Base-by-base conservation (phyloP, 768 basidiomycete species). In the Suillus hirtellus region DNA sequence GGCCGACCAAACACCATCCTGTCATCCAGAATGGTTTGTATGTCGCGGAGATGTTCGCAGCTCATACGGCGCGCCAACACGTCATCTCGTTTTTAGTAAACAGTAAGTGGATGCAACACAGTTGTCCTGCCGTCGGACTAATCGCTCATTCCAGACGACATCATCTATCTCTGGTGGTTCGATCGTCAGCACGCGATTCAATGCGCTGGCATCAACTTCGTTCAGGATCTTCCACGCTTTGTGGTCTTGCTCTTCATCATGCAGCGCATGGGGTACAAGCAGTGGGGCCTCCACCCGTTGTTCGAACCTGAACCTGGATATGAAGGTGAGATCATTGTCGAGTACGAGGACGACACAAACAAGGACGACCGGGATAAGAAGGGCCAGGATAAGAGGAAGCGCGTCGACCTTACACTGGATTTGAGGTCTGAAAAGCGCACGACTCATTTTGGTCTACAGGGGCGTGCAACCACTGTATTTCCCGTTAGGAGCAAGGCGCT, bases 171-270 rank as follows among this genome's bases (percentile, higher is more conserved):
- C 40, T 60, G 60, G 60, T 60, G 50, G 37, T 50, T 60, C 15
- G 34, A 60, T 53, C 60, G 46, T 14, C 60, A 60, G 46, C 24
- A 35, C 15, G 31, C 31, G 15, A 52, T 60, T 47, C 60, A 52
- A 60, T 60, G 60, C 11, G 27, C 40, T 24, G 46, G 60, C 21
- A 50, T 60, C 34, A 60, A 60, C 43, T 53, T 60, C n/a, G 11
- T 60, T 35, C 60, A 52, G 44, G 46, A 60, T 34, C 44, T 60
- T 27, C 46, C 60, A n/a, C 60, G 34, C n/a, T 60, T 60, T 35
- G 2, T 60, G 8, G 60, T 60, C n/a, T 38, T 60, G 9, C 60
- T 60, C 10, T 19, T 60, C n/a, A 38, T 46, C 31, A 60, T 60
- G 60, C 42, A 60, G 24, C 47, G 46, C n/a, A 47, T 60, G 24